Evolutionary conservation across 176 grass and related monocot genomes (phyloP), one percentile per base, ranked within the genome.

Genomic region (Zoysia japonica): DNA sequence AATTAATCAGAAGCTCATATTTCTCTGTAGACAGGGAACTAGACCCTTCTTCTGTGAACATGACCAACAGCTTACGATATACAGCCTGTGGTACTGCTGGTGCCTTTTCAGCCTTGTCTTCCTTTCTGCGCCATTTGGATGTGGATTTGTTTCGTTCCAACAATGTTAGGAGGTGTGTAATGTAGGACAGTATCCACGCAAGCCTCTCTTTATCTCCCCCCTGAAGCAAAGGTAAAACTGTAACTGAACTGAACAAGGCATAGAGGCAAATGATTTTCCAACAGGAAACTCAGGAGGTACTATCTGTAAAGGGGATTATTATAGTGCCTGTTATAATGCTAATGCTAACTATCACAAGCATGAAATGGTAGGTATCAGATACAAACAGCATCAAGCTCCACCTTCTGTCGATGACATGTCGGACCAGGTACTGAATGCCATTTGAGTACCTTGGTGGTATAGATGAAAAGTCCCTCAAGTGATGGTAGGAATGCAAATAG

Each of bases 141-240:
- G 77, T 71, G 59, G 9, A 45, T 16, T 51, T 68, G 56, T 65
- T 81, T 11, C 49, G 76, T 61, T 61, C 82, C 72, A 85, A 84
- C 71, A 99, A 83, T 61, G 84, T 64, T n/a, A 85, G 81, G 45
- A 99, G 92, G 91, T 99, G 82, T 47, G 79, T 89, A 71, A 99
- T 95, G 61, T 95, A 99, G 10, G 88, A 95, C 8, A 99, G 71
- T 68, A 95, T 86, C 78, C 83, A 89, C 6, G 96, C 92, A 67
- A 95, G 68, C 76, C 86, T 88, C 54, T 95, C 82, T 63, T 76
- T 81, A 84, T 86, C 82, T 78, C 84, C 78, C 85, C 83, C 86
- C 96, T 95, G 9, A 67, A 46, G 50, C 55, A 59, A 85, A 72
- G 14, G 69, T 14, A 77, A 71, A 78, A 79, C 15, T n/a, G 28